phyloP scores from a whole-genome alignment of 129 eudicot species.

The Escallonia herrerae region DNA sequence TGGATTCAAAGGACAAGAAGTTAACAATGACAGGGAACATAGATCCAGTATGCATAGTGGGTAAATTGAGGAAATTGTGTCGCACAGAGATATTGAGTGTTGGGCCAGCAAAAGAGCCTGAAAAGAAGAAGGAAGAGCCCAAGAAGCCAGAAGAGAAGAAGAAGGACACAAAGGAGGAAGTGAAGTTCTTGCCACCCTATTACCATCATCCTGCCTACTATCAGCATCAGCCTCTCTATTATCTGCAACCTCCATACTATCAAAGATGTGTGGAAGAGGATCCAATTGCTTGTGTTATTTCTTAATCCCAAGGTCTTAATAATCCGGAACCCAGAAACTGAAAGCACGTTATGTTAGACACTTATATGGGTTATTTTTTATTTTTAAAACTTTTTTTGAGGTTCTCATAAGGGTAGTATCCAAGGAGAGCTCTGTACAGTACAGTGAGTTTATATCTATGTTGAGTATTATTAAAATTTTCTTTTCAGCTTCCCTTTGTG shows the following conservation, averaged over 20 bases:
- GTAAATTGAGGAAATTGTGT: constrained; percentile 63
- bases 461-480: background rate
- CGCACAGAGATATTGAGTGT: constrained; percentile 61
- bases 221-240: constrained; percentile 21
- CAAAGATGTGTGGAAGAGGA: constrained; percentile 55
- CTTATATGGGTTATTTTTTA: background rate
- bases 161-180: constrained; percentile 22
- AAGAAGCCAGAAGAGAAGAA: constrained; percentile 39
- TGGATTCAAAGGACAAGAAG: constrained; percentile 77
- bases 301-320: constrained; percentile 17
- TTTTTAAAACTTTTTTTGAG: background rate
- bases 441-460: background rate
- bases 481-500: too few species aligned
- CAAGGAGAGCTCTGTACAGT: background rate
- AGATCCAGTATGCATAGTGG: constrained; percentile 65
- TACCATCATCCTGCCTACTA: constrained; percentile 17
- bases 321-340: too few species aligned
- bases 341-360: too few species aligned
- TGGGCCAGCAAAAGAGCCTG: constrained; percentile 89
- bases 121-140: constrained; percentile 58
- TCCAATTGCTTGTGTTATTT: constrained; percentile 65
- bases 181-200: constrained; percentile 1
- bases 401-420: too few species aligned
- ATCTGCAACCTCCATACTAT: constrained; percentile 14
- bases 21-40: constrained; percentile 69